Conservation (phyloP, 495 filamentous ascomycete genomes). For the Platismatia glauca region DNA sequence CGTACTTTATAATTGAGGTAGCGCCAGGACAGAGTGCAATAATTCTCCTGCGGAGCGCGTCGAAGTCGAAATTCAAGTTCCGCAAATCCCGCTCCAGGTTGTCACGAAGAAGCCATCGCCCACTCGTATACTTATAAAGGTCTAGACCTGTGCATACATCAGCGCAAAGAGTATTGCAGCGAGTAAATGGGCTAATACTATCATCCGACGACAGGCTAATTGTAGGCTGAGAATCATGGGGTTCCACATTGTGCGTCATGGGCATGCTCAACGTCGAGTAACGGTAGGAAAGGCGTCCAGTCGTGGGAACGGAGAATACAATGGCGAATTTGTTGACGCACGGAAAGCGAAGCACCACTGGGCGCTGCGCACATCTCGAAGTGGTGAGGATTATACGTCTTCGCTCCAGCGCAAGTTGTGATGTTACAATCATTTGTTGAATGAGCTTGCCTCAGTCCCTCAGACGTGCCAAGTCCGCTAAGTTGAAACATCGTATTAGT, state of each 20-base stretch:
- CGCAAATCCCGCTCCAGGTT: conserved; percentile 32
- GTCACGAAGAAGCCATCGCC: conserved; percentile 38
- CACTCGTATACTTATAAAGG: conserved; percentile 31
- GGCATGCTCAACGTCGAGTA: too few species aligned
- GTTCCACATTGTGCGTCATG: neutral
- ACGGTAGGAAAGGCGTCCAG: too few species aligned
- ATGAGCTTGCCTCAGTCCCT: too few species aligned
- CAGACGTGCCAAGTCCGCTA: too few species aligned
- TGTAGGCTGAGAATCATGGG: neutral
- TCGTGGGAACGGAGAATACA: too few species aligned
- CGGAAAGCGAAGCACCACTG: too few species aligned
- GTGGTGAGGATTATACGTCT: too few species aligned
- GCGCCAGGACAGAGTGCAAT: conserved; percentile 28
- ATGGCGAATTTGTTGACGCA: too few species aligned
- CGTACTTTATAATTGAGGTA: conserved; percentile 17
- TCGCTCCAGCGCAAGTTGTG: too few species aligned
- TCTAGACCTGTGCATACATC: conserved; percentile 21
- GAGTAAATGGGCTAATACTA: neutral
- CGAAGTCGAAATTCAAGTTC: conserved; percentile 34
- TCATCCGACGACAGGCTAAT: neutral
- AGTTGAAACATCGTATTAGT: too few species aligned
- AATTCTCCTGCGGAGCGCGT: conserved; percentile 27
- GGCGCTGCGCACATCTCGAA: too few species aligned
- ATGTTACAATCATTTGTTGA: too few species aligned
- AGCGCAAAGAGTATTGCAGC: neutral